Percentiles rank a stretch among this genome's conserved stretches.
Evolutionary conservation across 352 stramenopile genomes (phyloP).

Genomic region (Phytophthora quininea): DNA sequence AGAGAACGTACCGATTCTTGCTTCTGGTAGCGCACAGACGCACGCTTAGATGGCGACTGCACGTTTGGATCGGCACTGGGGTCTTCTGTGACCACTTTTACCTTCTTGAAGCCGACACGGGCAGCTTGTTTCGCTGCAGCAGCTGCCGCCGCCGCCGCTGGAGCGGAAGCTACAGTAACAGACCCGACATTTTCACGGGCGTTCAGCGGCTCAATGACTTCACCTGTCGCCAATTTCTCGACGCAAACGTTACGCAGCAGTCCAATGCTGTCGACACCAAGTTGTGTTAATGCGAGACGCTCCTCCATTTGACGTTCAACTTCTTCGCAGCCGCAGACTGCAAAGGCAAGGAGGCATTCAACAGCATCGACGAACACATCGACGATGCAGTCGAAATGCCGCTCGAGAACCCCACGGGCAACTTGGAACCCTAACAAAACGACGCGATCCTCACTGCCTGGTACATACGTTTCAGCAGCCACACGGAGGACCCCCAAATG

Average conservation of each 20-base stretch:
- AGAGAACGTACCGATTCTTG: conserved; percentile 64
- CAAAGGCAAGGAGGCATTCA: conserved; percentile 82
- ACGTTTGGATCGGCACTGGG: conserved; percentile 12
- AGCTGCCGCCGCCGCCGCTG: conserved; percentile 11
- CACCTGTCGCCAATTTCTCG: conserved; percentile 69
- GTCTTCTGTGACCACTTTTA: conserved; percentile 44
- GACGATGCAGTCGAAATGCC: conserved; percentile 74
- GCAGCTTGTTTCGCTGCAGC: conserved; percentile 41
- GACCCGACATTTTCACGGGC: conserved; percentile 26
- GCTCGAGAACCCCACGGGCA: conserved; percentile 83
- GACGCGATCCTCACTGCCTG: conserved; percentile 78
- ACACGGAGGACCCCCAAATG: conserved; percentile 93
- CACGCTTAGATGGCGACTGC: conserved; percentile 31
- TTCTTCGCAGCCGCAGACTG: conserved; percentile 74
- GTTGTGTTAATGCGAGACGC: conserved; percentile 61
- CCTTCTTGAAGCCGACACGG: conserved; percentile 65
- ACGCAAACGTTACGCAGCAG: conserved; percentile 74
- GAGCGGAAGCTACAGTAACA: conserved; percentile 12
- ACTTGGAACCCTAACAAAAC: conserved; percentile 88
- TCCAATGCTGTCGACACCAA: conserved; percentile 73
- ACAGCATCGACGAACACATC: conserved; percentile 85
- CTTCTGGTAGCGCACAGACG: conserved; percentile 64
- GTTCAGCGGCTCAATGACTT: conserved; percentile 67
- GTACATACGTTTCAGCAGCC: conserved; percentile 84
- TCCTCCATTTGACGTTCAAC: conserved; percentile 57